Evolutionary conservation across 2,329 filamentous ascomycete species (phyloP), one percentile per base, ranked within the genome.

Genomic region (Fonsecaea multimorphosa): DNA sequence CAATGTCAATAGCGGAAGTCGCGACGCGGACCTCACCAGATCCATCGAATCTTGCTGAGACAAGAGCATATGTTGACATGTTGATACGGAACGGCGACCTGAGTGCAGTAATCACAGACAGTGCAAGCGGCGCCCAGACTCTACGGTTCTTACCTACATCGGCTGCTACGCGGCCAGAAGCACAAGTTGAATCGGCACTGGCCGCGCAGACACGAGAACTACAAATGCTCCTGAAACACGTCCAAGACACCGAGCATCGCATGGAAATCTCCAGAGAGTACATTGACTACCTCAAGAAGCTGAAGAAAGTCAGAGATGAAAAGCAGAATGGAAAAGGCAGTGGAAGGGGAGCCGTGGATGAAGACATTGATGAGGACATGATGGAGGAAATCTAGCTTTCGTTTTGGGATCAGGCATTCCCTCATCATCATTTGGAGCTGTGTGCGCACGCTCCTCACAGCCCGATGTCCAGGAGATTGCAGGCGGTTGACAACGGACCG

Each of bases 191-290:
- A 57, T 56, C 70, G 74, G 80, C 80, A 40, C 76, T 89, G 8
- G 76, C 80, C 51, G 74, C 76, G 46, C 85, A 86, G 72, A 83
- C 81, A 34, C 70, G 76, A 51, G 82, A 82, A 31, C 83, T 87
- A 1, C 79, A 83, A 58, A 71, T 73, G 8, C 78, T 89, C 5
- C 79, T 83, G 22, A 76, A 80, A 24, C 81, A 83, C 69, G 79
- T 87, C 52, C 80, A 81, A 69, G 81, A 84, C 65, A 83, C 82
- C 16, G 86, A 88, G 68, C 80, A 82, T 60, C 83, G 82, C 19
- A 73, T 89, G 57, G 84, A 83, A 49, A 74, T 89, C 49, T 85
- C 81, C 62, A 85, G 83, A 71, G 87, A 89, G 73, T 87, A 85
- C 70, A 77, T 87, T 34, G 84, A 87, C 51, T 79, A 80, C 58